Percentiles rank a stretch among this genome's conserved stretches.
Evolutionary conservation across 352 stramenopile genomes (phyloP).

Genomic region (Pilasporangium apinafurcum): DNA sequence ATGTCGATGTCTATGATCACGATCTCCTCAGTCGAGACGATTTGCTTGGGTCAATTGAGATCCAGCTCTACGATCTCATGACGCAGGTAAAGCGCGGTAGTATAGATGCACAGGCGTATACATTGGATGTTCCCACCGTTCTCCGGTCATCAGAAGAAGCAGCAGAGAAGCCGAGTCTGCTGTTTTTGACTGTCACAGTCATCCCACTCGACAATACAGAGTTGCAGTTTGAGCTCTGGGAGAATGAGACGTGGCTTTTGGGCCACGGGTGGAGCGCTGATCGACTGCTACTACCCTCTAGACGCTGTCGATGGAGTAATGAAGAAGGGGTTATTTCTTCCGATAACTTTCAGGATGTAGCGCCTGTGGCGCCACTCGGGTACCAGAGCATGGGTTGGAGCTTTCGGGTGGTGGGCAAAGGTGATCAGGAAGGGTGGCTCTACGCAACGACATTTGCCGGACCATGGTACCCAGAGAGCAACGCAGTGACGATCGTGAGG

Average conservation of each 20-base stretch:
- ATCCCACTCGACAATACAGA: slow-evolving; percentile 11
- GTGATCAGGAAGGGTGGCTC: slow-evolving; percentile 29
- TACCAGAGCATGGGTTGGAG: slow-evolving; percentile 18
- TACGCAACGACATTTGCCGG: slow-evolving; percentile 25
- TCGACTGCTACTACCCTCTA: slow-evolving; percentile 1
- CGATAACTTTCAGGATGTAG: slow-evolving; percentile 13
- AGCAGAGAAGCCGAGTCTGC: slow-evolving; percentile 1
- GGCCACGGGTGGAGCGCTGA: slow-evolving; percentile 16
- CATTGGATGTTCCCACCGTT: slow-evolving; percentile 6
- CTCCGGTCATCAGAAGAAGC: no score
- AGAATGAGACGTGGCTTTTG: slow-evolving; percentile 28
- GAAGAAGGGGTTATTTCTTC: slow-evolving; percentile 17
- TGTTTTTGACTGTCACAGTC: slow-evolving; percentile 17
- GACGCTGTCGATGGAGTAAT: slow-evolving; percentile 14
- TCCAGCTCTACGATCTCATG: slow-evolving; percentile 15
- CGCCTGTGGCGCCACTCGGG: slow-evolving; percentile 7
- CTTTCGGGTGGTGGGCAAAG: slow-evolving; percentile 17
- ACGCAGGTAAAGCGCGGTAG: background rate
- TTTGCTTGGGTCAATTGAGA: slow-evolving; percentile 11
- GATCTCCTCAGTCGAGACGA: slow-evolving; percentile 18
- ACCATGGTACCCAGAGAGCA: slow-evolving; percentile 22
- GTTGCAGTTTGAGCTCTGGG: slow-evolving; percentile 20
- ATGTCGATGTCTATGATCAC: slow-evolving; percentile 21
- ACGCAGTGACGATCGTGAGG: slow-evolving; percentile 11
- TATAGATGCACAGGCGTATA: slow-evolving; percentile 1